These are phyloP conservation scores for Zygotorulaspora mrakii DNA, from an alignment of 1,139 yeast genomes.

Conservation along the genomic window DNA sequence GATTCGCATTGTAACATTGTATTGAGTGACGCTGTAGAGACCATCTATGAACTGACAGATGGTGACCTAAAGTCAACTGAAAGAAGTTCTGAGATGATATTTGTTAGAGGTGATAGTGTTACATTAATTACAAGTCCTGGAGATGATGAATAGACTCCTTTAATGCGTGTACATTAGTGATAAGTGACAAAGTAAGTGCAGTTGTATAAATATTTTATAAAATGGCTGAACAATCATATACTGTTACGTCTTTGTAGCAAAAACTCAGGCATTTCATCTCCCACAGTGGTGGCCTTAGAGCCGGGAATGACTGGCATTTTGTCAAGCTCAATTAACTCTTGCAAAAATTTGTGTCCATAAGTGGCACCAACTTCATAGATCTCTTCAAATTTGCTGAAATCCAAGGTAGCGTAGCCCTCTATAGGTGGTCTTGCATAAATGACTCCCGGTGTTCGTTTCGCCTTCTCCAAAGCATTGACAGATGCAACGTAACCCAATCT, in stretches of 20 bases:
- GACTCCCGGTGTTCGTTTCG: conserved; percentile 81
- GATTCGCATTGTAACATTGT: conserved; percentile 97
- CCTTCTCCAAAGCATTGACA: conserved; percentile 85
- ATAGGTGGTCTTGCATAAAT: conserved; percentile 93
- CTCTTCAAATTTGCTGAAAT: conserved; percentile 88
- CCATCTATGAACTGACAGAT: conserved; percentile 56
- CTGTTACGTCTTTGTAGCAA: conserved; percentile 59
- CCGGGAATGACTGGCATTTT: conserved; percentile 66
- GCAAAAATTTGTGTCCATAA: conserved; percentile 62
- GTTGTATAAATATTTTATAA: conserved; percentile 2
- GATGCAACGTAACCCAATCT: conserved; percentile 92
- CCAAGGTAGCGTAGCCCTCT: conserved; percentile 85
- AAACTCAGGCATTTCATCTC: conserved; percentile 24
- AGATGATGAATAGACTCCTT: conserved; percentile 26
- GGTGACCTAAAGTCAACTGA: conserved; percentile 45
- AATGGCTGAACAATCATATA: conserved; percentile 37
- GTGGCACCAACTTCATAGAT: conserved; percentile 75
- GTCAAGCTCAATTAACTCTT: conserved; percentile 50
- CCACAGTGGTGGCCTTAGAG: conserved; percentile 16
- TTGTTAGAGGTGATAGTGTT: conserved; percentile 94
- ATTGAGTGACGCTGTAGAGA: conserved; percentile 87
- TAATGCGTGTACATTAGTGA: conserved; percentile 1
- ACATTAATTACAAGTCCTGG: conserved; percentile 61
- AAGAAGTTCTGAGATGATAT: conserved; percentile 81
- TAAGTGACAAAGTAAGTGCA: background rate